Evolutionary conservation across 495 filamentous ascomycete genomes (phyloP), one percentile per base, ranked within the genome.

Genomic region (Penicillium atrosanguineum): DNA sequence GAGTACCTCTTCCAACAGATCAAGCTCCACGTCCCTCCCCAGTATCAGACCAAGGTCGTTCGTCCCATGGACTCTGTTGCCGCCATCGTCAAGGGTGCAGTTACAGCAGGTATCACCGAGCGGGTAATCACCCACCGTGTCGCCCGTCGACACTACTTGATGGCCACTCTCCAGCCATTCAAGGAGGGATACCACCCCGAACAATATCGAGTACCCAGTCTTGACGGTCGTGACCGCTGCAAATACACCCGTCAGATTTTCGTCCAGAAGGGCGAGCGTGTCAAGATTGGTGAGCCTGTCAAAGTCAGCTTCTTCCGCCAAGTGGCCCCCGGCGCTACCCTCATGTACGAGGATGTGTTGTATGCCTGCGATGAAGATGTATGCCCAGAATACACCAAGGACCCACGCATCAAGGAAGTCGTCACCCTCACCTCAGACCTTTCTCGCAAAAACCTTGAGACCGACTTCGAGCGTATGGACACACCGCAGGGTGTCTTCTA

Each of bases 171-270:
- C 16, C 93, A 97, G 67, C 95, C 95, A 7, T 98, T 98, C 81
- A 97, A 97, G 70, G 92, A 97, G 68, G 94, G 94, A 16, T 95
- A 97, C 69, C 94, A 98, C 65, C 94, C 93, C 2, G 94, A 98
- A 68, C 90, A 94, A 53, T 97, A 97, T 73, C 91, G 94, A 57
- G 95, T 98, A 14, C 95, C 94, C 19, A 94, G 88, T 58, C 81
- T 97, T 50, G 94, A 98, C 60, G 94, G 94, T 52, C 96, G 96
- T 64, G 94, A 98, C 69, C 83, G 94, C 46, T 98, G 94, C 86
- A 98, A 98, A 78, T 98, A 97, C 67, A 98, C 94, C 6, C 80
- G 94, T 40, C 95, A 98, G 65, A 97, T 97, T 55, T 98, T 98
- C 62, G 94, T 98, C 59, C 94, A 97, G 65, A 98, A 97, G 77